phyloP scores from a whole-genome alignment of 2,329 filamentous ascomycete species.

The Trichocomaceae sp. region DNA sequence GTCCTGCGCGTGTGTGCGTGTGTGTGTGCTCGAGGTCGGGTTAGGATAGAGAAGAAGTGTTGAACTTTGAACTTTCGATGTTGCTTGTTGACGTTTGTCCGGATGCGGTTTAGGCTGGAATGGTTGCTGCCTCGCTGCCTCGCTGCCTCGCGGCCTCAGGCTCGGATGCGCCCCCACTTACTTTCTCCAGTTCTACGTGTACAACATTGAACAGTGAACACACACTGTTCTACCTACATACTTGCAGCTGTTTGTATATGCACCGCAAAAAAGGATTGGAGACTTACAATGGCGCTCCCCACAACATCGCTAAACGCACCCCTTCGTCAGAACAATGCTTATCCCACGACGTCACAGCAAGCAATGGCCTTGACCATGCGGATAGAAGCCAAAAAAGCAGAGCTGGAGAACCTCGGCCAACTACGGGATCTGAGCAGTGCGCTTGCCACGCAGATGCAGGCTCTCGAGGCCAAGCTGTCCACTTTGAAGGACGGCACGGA shows the following conservation, averaged over 20 bases:
- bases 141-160: neutral
- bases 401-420: slow-evolving; percentile 57
- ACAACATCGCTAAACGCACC: slow-evolving; percentile 16
- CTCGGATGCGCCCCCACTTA: slow-evolving; percentile 2
- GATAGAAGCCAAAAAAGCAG: slow-evolving; percentile 57
- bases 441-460: slow-evolving; percentile 58
- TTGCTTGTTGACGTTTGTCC: slow-evolving; percentile 36
- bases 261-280: neutral
- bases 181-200: neutral
- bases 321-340: slow-evolving; percentile 26
- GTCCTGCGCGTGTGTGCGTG: neutral
- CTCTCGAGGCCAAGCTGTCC: slow-evolving; percentile 53
- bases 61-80: no score
- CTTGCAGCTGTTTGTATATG: neutral
- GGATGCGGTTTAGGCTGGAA: slow-evolving; percentile 29
- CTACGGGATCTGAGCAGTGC: slow-evolving; percentile 55
- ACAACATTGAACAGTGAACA: neutral
- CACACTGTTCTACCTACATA: neutral
- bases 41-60: no score
- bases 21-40: neutral
- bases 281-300: slow-evolving; percentile 4
- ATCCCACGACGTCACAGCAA: slow-evolving; percentile 35
- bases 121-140: no score
- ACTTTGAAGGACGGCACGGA: slow-evolving; percentile 59
- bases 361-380: slow-evolving; percentile 54